phyloP scores from a whole-genome alignment of 2,329 filamentous ascomycete species.

The Periconia macrospinosa region DNA sequence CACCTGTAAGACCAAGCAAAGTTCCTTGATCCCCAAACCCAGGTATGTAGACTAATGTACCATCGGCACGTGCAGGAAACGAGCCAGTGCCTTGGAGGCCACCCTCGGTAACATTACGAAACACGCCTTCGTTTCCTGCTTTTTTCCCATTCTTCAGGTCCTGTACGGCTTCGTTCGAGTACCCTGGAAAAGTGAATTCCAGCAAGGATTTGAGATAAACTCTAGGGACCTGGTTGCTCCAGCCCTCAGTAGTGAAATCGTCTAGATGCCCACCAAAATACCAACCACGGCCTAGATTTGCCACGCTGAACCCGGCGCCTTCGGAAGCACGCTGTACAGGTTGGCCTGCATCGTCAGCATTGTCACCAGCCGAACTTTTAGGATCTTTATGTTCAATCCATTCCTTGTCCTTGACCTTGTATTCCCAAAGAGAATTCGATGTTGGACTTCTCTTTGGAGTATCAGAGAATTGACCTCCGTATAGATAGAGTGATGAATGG shows the following conservation, averaged over 20 bases:
- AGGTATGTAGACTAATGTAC: constrained; percentile 73
- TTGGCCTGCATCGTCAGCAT: constrained; percentile 58
- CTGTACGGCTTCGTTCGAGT: constrained; percentile 64
- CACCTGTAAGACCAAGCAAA: constrained; percentile 76
- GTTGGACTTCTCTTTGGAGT: constrained; percentile 59
- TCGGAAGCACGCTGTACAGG: constrained; percentile 71
- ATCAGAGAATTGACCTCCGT: constrained; percentile 74
- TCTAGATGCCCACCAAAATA: constrained; percentile 81
- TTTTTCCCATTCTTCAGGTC: constrained; percentile 56
- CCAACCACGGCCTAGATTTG: constrained; percentile 70
- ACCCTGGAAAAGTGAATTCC: constrained; percentile 75
- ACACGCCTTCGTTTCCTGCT: constrained; percentile 65
- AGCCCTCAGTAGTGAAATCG: constrained; percentile 63
- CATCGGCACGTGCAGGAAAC: constrained; percentile 75
- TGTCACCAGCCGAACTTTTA: constrained; percentile 64
- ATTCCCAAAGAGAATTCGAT: constrained; percentile 69
- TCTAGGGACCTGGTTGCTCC: constrained; percentile 63
- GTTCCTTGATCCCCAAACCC: constrained; percentile 76
- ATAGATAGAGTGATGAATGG: constrained; percentile 69
- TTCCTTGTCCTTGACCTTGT: constrained; percentile 59
- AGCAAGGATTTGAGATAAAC: constrained; percentile 74
- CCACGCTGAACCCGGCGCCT: constrained; percentile 71
- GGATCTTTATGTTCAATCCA: constrained; percentile 68
- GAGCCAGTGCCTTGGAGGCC: constrained; percentile 66
- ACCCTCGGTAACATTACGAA: constrained; percentile 73